Conservation (phyloP, 2,329 filamentous ascomycete species). For the Camillea tinctor region DNA sequence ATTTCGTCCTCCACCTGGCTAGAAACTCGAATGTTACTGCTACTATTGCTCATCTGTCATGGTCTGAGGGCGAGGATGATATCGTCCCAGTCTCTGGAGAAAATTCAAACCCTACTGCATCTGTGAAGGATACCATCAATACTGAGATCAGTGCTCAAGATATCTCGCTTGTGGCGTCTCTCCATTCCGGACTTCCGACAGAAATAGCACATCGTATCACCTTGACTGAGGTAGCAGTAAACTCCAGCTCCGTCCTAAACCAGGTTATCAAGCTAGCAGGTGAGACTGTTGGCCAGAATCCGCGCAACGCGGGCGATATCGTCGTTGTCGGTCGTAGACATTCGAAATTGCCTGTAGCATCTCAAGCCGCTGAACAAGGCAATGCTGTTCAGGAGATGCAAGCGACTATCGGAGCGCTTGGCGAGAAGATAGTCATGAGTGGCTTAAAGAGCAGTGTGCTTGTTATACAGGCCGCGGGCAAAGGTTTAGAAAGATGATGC, state of each 20-base stretch:
- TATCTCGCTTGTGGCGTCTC: conserved; percentile 33
- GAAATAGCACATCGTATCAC: conserved; percentile 34
- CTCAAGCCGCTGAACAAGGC: conserved; percentile 16
- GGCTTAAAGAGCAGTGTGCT: conserved; percentile 66
- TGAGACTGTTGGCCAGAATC: conserved; percentile 57
- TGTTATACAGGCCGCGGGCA: conserved; percentile 60
- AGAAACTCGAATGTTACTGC: conserved; percentile 76
- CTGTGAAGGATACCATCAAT: conserved; percentile 25
- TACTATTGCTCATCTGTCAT: conserved; percentile 65
- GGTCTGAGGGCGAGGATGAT: conserved; percentile 26
- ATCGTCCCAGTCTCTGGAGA: conserved; percentile 20
- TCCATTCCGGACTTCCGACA: conserved; percentile 35
- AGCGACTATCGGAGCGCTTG: conserved; percentile 58
- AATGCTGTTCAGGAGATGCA: conserved; percentile 40
- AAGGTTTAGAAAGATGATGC: conserved; percentile 16
- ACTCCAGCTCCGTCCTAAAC: conserved; percentile 38
- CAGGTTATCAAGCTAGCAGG: conserved; percentile 54
- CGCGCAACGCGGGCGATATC: conserved; percentile 68
- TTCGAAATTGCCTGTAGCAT: conserved; percentile 27
- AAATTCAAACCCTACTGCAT: conserved; percentile 10
- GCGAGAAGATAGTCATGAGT: conserved; percentile 57
- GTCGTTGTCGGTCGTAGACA: conserved; percentile 63
- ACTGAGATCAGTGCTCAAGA: conserved; percentile 36
- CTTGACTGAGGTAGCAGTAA: conserved; percentile 51
- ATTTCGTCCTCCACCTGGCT: conserved; percentile 80